These are phyloP conservation scores for Fusarium austroafricanum DNA, from an alignment of 2,329 filamentous ascomycete species.

Conservation along the genomic window DNA sequence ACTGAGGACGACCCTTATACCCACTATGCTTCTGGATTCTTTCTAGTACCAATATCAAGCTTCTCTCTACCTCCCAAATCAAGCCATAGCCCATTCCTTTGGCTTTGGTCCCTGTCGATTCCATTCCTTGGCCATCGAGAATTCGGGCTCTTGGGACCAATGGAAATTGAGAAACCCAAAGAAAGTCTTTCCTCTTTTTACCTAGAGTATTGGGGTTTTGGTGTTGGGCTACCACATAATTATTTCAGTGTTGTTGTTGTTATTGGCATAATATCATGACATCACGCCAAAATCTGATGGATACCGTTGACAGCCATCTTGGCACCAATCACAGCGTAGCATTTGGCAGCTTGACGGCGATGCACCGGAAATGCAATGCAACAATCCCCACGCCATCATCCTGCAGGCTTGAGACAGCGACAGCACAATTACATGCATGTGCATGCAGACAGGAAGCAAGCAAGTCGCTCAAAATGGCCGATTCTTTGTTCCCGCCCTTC, in stretches of 20 bases:
- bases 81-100: conserved; percentile 19
- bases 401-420: background rate
- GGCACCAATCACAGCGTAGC: background rate
- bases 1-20: conserved; percentile 19
- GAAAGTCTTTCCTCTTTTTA: conserved; percentile 1
- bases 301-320: conserved; percentile 9
- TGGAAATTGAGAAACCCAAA: background rate
- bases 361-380: conserved; percentile 36
- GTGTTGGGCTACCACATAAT: conserved; percentile 1
- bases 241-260: conserved; percentile 9
- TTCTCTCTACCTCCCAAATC: conserved; percentile 20
- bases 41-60: conserved; percentile 25
- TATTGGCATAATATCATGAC: conserved; percentile 4
- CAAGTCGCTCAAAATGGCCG: background rate
- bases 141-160: conserved; percentile 6
- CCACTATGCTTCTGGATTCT: conserved; percentile 32
- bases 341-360: conserved; percentile 18
- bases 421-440: background rate
- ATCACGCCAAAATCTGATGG: conserved; percentile 22
- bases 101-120: conserved; percentile 29
- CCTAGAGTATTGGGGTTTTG: conserved; percentile 1
- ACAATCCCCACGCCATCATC: conserved; percentile 19
- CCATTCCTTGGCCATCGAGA: conserved; percentile 22
- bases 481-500: background rate
- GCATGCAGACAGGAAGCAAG: background rate